Conservation (phyloP, 106 monocot genomes). For the Dendrobium catenatum region DNA sequence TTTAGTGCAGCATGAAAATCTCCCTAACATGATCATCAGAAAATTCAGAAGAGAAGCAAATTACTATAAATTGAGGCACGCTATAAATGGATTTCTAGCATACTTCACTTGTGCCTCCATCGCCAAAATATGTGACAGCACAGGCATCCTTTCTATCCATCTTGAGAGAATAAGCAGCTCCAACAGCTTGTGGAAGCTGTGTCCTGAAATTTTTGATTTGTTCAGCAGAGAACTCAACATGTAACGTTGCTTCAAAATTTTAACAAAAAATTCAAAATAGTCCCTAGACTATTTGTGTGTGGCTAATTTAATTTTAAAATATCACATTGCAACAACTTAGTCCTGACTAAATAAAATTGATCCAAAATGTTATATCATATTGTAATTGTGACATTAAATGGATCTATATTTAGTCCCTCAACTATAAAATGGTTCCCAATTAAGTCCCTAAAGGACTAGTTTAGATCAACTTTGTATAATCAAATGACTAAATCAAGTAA, state of each 20-base stretch:
- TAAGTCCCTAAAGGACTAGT: too few relatives aligned
- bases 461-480: too few relatives aligned
- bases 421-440: too few relatives aligned
- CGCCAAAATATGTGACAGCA: slow-evolving; percentile 78
- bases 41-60: slow-evolving; percentile 1
- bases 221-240: background rate
- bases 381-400: too few relatives aligned
- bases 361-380: background rate
- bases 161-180: slow-evolving; percentile 88
- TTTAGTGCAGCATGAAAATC: slow-evolving; percentile 96
- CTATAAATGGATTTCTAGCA: background rate
- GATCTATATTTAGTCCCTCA: too few relatives aligned
- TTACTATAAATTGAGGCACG: background rate
- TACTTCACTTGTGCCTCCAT: slow-evolving; percentile 95
- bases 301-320: too few relatives aligned
- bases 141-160: slow-evolving; percentile 83
- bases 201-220: slow-evolving; percentile 35
- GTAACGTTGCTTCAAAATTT: background rate
- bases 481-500: too few relatives aligned
- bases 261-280: too few relatives aligned
- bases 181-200: slow-evolving; percentile 83
- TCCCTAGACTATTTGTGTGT: too few relatives aligned
- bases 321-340: too few relatives aligned
- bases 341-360: background rate
- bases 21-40: slow-evolving; percentile 38